Evolutionary conservation across 1,284 basidiomycete species (phyloP), one percentile per base, ranked within the genome.

Genomic region (Ustilago hordei): DNA sequence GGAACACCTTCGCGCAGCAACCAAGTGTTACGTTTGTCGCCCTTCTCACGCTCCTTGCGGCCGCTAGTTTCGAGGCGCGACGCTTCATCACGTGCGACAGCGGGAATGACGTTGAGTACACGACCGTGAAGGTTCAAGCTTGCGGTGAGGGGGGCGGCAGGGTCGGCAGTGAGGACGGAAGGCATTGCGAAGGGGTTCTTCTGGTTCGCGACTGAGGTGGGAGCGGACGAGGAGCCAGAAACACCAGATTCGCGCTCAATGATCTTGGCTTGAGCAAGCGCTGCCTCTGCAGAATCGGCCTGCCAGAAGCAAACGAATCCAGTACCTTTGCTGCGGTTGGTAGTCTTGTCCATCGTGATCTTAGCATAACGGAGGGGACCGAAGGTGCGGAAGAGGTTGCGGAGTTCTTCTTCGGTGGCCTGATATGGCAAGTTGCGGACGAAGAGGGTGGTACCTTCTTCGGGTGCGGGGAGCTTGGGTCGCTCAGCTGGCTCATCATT

Each of bases 301-400:
- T 96, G 95, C 96, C 96, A 98, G 88, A 97, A 98, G 86, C 95
- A 98, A 0, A 93, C 95, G 85, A 99, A 99, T 0, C 95, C 97
- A 0, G 95, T 98, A 9, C 97, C 97, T 55, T 94, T 90, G 36
- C 95, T 94, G 55, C 95, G 91, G 19, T 92, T 93, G 1, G 92
- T 94, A 1, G 89, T 90, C 17, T 89, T 89, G 83, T 99, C 97
- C 87, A 96, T 89, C 0, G 95, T 93, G 64, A 99, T 93, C 36
- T 93, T 91, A 3, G 94, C 95, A 86, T 99, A 99, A 31, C 95
- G 92, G 23, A 99, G 88, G 3, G 95, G 92, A 0, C 97, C 97
- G 83, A 97, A 99, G 0, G 91, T 87, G 48, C 82, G 79, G 73
- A 86, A 86, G 43, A 86, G 76, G 52, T 78, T 76, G 52, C 77